Percentiles rank a stretch among this genome's conserved stretches.
Conservation (phyloP, 148 eudicot species). For the Polygonum aviculare region DNA sequence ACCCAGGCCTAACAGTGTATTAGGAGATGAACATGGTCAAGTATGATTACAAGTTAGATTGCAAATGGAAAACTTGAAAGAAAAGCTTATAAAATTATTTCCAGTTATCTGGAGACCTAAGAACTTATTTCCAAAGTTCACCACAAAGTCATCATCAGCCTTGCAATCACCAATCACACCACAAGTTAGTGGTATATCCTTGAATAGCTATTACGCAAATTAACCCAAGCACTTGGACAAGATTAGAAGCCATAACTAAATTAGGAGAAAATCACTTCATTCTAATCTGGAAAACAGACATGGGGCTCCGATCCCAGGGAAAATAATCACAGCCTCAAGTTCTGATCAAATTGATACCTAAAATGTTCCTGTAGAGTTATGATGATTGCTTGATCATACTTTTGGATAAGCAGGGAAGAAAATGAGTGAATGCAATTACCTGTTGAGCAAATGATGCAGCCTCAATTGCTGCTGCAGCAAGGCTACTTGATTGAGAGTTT, state of each 20-base stretch:
- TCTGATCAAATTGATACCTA: neutral
- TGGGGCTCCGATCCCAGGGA: neutral
- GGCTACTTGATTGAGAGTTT: constrained; percentile 81
- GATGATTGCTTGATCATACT: neutral
- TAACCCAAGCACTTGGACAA: neutral
- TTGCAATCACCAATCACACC: neutral
- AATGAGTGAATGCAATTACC: constrained; percentile 26
- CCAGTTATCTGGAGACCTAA: neutral
- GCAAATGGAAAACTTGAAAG: neutral
- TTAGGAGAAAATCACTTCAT: neutral
- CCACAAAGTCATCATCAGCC: neutral
- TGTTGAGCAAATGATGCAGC: constrained; percentile 97
- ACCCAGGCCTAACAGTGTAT: neutral
- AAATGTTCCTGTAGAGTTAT: neutral
- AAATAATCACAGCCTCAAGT: neutral
- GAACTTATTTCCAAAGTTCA: neutral
- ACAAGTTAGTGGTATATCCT: neutral
- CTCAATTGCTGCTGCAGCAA: constrained; percentile 99
- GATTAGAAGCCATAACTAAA: neutral
- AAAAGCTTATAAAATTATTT: neutral
- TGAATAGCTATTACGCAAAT: neutral
- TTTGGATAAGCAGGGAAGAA: neutral
- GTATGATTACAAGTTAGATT: neutral
- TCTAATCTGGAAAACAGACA: neutral
- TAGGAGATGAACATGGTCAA: neutral